Conservation (phyloP, 305 asterid genomes). For the Fraxinus baroniana region DNA sequence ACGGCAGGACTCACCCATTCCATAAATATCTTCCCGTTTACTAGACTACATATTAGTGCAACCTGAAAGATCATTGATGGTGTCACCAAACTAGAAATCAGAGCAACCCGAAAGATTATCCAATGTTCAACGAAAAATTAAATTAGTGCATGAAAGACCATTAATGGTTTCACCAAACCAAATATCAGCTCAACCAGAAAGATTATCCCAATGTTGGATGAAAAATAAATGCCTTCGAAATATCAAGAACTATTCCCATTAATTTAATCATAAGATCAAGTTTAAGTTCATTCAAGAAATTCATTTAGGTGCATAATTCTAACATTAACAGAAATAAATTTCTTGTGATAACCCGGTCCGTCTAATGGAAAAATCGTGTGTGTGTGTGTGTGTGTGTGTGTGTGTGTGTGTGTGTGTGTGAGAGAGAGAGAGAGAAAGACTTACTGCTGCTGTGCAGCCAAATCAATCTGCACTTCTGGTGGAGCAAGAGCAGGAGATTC, state of each 20-base stretch:
- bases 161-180: conserved; percentile 45
- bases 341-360: not conserved
- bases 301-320: not conserved
- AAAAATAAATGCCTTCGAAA: not conserved
- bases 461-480: too few relatives aligned
- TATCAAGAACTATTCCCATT: not conserved
- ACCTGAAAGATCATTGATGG: conserved; percentile 57
- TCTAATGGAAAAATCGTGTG: not conserved
- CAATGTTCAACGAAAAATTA: not conserved
- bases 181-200: conserved; percentile 30
- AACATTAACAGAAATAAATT: not conserved
- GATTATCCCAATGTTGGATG: not conserved
- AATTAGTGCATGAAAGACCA: conserved; percentile 59
- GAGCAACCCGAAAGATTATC: conserved; percentile 21
- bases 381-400: too few relatives aligned
- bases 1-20: conserved; percentile 97
- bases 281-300: not conserved
- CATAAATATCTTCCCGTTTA: conserved; percentile 88
- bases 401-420: too few relatives aligned
- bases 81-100: conserved; percentile 39
- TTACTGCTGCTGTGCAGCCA: too few relatives aligned
- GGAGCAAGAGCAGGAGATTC: too few relatives aligned
- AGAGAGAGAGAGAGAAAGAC: too few relatives aligned
- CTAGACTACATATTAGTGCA: conserved; percentile 74
- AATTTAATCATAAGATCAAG: not conserved